These are phyloP conservation scores for Barnettozyma botsteinii DNA, from an alignment of 805 yeast species.

Conservation along the genomic window DNA sequence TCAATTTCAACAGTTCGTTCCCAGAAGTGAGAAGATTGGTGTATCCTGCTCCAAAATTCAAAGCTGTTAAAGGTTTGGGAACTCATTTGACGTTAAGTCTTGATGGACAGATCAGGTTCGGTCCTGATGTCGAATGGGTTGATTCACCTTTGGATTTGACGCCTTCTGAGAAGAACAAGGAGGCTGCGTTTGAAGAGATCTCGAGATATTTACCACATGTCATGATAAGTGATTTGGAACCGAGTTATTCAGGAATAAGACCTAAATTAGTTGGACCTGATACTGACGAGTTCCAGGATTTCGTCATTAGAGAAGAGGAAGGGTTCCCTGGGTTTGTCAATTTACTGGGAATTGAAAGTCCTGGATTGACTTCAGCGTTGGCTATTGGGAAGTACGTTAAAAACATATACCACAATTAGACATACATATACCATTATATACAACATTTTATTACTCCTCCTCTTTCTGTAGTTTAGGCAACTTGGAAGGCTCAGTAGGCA, in stretches of 20 bases:
- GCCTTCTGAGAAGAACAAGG: conserved; percentile 44
- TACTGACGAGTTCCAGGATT: conserved; percentile 55
- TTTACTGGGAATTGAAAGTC: conserved; percentile 80
- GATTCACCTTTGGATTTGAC: conserved; percentile 40
- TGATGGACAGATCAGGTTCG: conserved; percentile 75
- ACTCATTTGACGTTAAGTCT: conserved; percentile 82
- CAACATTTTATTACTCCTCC: conserved; percentile 1
- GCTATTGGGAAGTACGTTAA: conserved; percentile 76
- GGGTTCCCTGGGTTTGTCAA: conserved; percentile 77
- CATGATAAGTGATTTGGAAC: conserved; percentile 43
- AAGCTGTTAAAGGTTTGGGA: conserved; percentile 69
- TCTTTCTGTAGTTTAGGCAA: conserved; percentile 42
- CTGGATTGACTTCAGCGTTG: conserved; percentile 79
- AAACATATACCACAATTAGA: conserved; percentile 16
- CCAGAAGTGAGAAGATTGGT: conserved; percentile 52
- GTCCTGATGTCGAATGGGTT: conserved; percentile 88
- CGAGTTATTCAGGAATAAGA: conserved; percentile 77
- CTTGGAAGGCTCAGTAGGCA: conserved; percentile 59
- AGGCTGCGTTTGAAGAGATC: conserved; percentile 54
- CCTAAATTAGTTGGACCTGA: conserved; percentile 61
- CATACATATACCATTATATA: not conserved
- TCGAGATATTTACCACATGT: conserved; percentile 59
- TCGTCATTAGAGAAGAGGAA: conserved; percentile 61
- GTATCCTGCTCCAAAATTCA: conserved; percentile 72
- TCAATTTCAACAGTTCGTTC: conserved; percentile 41